These are phyloP conservation scores for Schrenkiella parvula DNA, from an alignment of 345 rosid genomes.

Conservation along the genomic window DNA sequence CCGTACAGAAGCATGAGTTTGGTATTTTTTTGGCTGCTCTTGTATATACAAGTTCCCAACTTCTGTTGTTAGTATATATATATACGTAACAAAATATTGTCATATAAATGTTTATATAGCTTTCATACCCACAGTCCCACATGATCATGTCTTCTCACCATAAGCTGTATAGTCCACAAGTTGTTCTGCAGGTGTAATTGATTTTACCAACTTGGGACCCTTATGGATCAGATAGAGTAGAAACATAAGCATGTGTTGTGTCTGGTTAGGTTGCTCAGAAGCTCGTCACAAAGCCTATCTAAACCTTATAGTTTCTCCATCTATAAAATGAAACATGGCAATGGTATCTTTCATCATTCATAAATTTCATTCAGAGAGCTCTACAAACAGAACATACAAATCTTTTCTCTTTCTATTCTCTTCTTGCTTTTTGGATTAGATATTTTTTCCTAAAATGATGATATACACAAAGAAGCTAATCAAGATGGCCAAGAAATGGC, in stretches of 20 bases:
- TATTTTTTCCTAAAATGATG: not conserved
- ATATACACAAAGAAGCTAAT: constrained; percentile 16
- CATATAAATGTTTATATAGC: not conserved
- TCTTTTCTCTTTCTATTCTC: not conserved
- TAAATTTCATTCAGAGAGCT: not conserved
- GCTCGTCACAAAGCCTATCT: not conserved
- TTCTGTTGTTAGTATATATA: no score
- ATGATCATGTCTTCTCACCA: not conserved
- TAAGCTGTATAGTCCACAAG: not conserved
- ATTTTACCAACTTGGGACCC: not conserved
- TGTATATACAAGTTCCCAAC: no score
- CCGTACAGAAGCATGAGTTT: no score
- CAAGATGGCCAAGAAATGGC: constrained; percentile 33
- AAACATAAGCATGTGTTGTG: constrained; percentile 15
- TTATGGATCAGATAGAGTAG: not conserved
- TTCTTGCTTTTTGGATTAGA: not conserved
- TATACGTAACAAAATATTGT: not conserved
- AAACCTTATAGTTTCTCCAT: not conserved
- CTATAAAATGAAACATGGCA: not conserved
- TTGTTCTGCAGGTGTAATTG: not conserved
- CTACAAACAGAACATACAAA: not conserved
- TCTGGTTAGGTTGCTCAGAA: not conserved
- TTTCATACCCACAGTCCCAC: not conserved
- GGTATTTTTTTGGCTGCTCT: no score
- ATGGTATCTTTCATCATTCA: not conserved